phyloP scores from a whole-genome alignment of 495 filamentous ascomycete species.

The Trichoderma parareesei region DNA sequence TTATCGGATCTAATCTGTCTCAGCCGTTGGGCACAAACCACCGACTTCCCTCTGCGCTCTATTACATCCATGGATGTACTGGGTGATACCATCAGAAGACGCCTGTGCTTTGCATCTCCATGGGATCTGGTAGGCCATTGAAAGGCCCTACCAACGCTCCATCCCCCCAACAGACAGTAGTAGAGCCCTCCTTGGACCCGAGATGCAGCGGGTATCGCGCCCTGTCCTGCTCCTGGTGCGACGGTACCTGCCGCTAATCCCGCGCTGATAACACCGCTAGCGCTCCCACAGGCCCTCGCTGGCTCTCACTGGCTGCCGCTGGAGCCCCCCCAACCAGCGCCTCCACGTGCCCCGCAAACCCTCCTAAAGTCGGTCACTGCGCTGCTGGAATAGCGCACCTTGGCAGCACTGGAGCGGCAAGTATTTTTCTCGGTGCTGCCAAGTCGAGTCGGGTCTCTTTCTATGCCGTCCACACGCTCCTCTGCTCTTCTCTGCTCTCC shows the following conservation, averaged over 20 bases:
- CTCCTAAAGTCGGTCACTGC: not conserved
- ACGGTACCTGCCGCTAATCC: slow-evolving; percentile 7
- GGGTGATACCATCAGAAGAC: too few species aligned
- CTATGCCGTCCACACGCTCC: not conserved
- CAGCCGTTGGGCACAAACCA: not conserved
- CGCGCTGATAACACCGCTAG: not conserved
- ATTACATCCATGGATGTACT: too few species aligned
- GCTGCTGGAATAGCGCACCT: not conserved
- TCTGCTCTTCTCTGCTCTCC: not conserved
- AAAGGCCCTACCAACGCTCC: too few species aligned
- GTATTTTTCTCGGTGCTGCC: too few species aligned
- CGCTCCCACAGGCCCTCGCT: not conserved
- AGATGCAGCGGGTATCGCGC: not conserved
- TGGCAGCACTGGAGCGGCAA: not conserved
- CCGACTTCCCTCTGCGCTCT: too few species aligned
- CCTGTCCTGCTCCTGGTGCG: not conserved
- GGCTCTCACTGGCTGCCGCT: not conserved
- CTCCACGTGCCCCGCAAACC: slow-evolving; percentile 4
- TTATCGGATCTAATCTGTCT: not conserved
- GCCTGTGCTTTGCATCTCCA: too few species aligned
- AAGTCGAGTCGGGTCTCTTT: too few species aligned
- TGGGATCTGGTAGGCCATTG: too few species aligned
- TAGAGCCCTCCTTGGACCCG: not conserved
- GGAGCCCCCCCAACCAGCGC: not conserved
- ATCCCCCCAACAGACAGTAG: not conserved